Evolutionary conservation across 2,329 filamentous ascomycete species (phyloP).

Genomic region (Ophiostoma quercus): DNA sequence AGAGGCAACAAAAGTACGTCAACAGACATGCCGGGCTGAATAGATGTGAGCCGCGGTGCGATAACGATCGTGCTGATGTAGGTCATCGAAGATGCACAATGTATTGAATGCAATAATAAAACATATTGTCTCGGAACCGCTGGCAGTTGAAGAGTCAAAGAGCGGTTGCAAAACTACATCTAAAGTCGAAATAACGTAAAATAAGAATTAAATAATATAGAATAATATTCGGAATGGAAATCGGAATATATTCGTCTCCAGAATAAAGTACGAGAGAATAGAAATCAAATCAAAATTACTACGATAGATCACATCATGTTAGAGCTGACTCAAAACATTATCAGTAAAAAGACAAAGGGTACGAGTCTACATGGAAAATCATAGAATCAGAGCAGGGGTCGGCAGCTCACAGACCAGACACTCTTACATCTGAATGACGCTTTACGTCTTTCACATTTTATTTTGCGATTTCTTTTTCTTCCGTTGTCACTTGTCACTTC

Average conservation of each 20-base stretch:
- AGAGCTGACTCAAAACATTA: not conserved
- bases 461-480: not conserved
- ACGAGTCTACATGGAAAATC: not conserved
- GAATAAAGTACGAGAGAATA: not conserved
- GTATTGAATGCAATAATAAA: not conserved
- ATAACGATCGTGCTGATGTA: not conserved
- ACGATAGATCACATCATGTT: not conserved
- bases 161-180: not conserved
- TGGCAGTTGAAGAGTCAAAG: not conserved
- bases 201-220: too few species aligned
- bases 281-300: not conserved
- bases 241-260: too few species aligned
- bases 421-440: not conserved
- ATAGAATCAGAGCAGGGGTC: not conserved
- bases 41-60: not conserved
- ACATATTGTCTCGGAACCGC: not conserved
- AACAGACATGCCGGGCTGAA: conserved; percentile 1
- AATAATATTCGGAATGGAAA: too few species aligned
- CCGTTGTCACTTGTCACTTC: conserved; percentile 6
- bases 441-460: not conserved
- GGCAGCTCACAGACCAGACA: not conserved
- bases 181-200: too few species aligned
- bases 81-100: not conserved
- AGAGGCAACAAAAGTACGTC: not conserved
- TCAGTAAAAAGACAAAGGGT: not conserved